phyloP scores from a whole-genome alignment of 2,329 filamentous ascomycete genomes.

The Plenodomus tracheiphilus region DNA sequence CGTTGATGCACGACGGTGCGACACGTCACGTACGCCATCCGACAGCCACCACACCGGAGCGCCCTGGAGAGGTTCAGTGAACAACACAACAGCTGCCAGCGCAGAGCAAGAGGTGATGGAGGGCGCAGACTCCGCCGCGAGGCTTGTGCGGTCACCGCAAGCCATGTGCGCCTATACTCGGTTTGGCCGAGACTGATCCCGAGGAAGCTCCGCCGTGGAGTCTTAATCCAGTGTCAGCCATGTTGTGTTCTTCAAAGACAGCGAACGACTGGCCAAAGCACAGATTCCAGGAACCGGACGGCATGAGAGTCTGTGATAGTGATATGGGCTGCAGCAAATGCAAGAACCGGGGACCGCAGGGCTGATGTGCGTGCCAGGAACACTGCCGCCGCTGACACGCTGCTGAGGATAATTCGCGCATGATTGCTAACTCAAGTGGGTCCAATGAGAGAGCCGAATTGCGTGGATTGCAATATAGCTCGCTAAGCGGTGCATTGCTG shows the following conservation, averaged over 20 bases:
- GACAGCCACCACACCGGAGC: slow-evolving; percentile 20
- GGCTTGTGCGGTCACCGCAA: slow-evolving; percentile 13
- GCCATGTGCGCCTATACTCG: slow-evolving; percentile 10
- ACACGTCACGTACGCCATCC: slow-evolving; percentile 25
- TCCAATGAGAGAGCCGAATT: slow-evolving; percentile 14
- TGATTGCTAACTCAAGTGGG: slow-evolving; percentile 13
- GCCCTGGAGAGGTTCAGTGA: slow-evolving; percentile 21
- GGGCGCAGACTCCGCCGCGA: slow-evolving; percentile 22
- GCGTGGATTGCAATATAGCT: slow-evolving; percentile 6
- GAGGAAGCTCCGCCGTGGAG: slow-evolving; percentile 18
- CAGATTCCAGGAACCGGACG: slow-evolving; percentile 26
- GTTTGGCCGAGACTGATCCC: slow-evolving; percentile 16
- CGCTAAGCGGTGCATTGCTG: slow-evolving; percentile 18
- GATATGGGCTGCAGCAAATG: slow-evolving; percentile 29
- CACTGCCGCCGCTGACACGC: slow-evolving; percentile 15
- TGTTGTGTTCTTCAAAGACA: slow-evolving; percentile 12
- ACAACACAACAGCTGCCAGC: slow-evolving; percentile 35
- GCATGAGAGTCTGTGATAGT: slow-evolving; percentile 27
- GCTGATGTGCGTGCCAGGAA: slow-evolving; percentile 34
- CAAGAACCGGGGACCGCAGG: slow-evolving; percentile 29
- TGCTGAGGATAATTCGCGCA: slow-evolving; percentile 11
- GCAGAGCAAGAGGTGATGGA: slow-evolving; percentile 25
- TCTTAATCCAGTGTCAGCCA: slow-evolving; percentile 8
- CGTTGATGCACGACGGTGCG: not conserved
- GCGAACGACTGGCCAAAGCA: slow-evolving; percentile 34